These are phyloP conservation scores for Discostella pseudostelligera DNA, from an alignment of 108 stramenopile genomes.

Conservation along the genomic window DNA sequence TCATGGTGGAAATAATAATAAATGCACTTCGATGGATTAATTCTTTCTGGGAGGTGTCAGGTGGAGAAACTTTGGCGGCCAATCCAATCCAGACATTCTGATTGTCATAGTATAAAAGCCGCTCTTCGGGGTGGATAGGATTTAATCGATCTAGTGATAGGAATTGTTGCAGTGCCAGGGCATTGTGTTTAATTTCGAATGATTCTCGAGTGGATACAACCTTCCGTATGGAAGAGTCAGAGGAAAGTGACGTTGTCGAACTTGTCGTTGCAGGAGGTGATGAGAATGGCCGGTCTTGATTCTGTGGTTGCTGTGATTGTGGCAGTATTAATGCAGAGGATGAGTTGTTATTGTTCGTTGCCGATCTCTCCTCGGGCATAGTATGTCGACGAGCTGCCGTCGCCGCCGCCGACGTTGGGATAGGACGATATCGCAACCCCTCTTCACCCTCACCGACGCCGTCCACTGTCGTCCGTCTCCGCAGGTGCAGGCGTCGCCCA, in stretches of 20 bases:
- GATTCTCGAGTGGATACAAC: not conserved
- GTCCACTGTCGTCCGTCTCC: too few species aligned
- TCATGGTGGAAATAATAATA: conserved; percentile 24
- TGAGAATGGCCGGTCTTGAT: too few species aligned
- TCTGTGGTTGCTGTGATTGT: too few species aligned
- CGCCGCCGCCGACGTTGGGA: not conserved
- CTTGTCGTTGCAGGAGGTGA: too few species aligned
- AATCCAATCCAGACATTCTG: conserved; percentile 17
- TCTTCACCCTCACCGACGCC: not conserved
- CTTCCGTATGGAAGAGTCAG: too few species aligned
- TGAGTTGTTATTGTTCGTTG: too few species aligned
- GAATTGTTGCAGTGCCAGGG: not conserved
- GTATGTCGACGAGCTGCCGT: not conserved
- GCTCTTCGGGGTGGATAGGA: conserved; percentile 2
- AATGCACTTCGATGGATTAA: conserved; percentile 34
- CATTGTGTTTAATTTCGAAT: conserved; percentile 27
- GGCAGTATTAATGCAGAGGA: too few species aligned
- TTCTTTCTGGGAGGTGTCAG: conserved; percentile 33
- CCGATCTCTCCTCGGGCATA: not conserved
- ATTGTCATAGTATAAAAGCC: not conserved
- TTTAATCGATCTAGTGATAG: conserved; percentile 18
- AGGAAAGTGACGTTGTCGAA: too few species aligned
- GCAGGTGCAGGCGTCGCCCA: too few species aligned
- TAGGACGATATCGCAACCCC: not conserved
- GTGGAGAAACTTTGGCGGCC: conserved; percentile 16